Conservation (phyloP, 2,329 filamentous ascomycete genomes). For the Claviceps digitariae region DNA sequence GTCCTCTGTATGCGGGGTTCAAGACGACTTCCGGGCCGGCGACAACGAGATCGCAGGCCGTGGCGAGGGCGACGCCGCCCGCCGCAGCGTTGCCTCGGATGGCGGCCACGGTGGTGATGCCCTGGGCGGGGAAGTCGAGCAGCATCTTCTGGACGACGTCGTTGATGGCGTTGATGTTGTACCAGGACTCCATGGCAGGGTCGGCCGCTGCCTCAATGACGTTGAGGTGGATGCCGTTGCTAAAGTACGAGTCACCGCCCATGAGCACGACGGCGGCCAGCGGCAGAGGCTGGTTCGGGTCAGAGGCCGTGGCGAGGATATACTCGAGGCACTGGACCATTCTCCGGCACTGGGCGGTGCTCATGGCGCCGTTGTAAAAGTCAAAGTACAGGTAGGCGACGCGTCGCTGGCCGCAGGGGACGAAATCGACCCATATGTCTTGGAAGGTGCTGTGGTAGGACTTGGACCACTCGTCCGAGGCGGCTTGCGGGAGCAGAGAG, state of each 20-base stretch:
- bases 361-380: conserved; percentile 31
- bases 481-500: conserved; percentile 5
- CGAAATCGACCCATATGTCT: conserved; percentile 26
- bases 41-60: conserved; percentile 23
- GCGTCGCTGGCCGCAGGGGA: conserved; percentile 10
- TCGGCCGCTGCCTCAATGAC: conserved; percentile 26
- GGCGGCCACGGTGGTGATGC: conserved; percentile 24
- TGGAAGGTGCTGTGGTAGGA: conserved; percentile 20
- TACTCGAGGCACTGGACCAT: conserved; percentile 23
- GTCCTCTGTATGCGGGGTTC: conserved; percentile 27
- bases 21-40: conserved; percentile 24
- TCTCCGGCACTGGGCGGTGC: conserved; percentile 23
- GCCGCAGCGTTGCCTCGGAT: conserved; percentile 28
- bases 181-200: conserved; percentile 25
- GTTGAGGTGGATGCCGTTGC: conserved; percentile 29
- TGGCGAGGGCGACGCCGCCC: conserved; percentile 27
- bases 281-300: conserved; percentile 8
- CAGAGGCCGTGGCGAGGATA: conserved; percentile 14
- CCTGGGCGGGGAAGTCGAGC: conserved; percentile 20
- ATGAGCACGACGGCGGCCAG: conserved; percentile 26
- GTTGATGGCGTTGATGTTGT: conserved; percentile 30
- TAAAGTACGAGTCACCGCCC: conserved; percentile 24
- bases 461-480: conserved; percentile 16
- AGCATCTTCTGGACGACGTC: conserved; percentile 25
- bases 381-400: conserved; percentile 28